Evolutionary conservation across 2,329 filamentous ascomycete species (phyloP), one percentile per base, ranked within the genome.

Genomic region (Thelonectria olida): DNA sequence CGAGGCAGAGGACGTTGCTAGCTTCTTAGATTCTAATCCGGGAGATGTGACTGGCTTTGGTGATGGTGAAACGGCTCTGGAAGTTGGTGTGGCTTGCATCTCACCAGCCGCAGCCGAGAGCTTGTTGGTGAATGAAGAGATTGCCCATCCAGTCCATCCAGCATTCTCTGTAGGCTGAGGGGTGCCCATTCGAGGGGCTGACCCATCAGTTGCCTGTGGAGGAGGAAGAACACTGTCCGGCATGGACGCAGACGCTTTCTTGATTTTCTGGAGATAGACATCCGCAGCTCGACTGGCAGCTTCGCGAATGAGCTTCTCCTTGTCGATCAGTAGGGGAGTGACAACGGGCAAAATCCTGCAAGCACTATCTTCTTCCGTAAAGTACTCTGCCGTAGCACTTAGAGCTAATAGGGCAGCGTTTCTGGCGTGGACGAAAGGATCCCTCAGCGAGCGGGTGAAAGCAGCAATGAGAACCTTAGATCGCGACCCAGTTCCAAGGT

Each of bases 91-190:
- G 17, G 84, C 80, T 73, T 95, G 85, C 65, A 99, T 99, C 58
- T 97, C 91, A 17, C 96, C 96, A 8, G 91, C 91, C 0, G 93
- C 93, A 0, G 91, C 80, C 2, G 92, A 90, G 12, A 98, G 76
- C 72, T 97, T 97, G 78, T 98, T 98, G 2, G 96, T 98, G 74
- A 99, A 99, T 1, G 93, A 97, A 0, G 96, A 98, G 55, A 99
- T 97, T 1, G 96, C 96, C 96, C 96, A 99, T 12, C 96, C 96
- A 1, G 96, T 88, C 96, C 96, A 98, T 17, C 76, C 72, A 5
- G 71, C 75, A 36, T 62, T 72, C 4, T 85, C 84, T 3, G 89
- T 88, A 2, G 85, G 80, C 62, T 93, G 91, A 2, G 93, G 90
- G 1, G 92, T 96, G 64, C 90, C 89, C 84, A 97, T 96, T 31